phyloP scores from a whole-genome alignment of 371 early-diverging fungal species.

The Zychaea mexicana region DNA sequence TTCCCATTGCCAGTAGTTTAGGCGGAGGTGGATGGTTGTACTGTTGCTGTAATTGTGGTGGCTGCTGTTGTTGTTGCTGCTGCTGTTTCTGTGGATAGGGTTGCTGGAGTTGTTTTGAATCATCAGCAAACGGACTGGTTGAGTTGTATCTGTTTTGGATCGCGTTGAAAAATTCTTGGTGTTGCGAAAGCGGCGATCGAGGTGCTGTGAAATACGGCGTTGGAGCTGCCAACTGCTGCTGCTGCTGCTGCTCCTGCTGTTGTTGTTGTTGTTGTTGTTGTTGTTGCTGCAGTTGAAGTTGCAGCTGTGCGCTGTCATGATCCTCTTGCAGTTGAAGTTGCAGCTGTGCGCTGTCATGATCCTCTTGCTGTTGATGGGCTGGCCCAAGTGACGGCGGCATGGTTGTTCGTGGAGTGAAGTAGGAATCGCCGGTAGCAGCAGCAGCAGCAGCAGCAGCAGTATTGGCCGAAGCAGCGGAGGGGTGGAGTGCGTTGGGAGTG shows the following conservation, averaged over 20 bases:
- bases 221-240: not conserved
- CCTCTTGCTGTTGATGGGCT: not conserved
- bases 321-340: not conserved
- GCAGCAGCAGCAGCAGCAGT: not conserved
- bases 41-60: slow-evolving; percentile 1
- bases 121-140: slow-evolving; percentile 26
- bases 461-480: not conserved
- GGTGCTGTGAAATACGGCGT: slow-evolving; percentile 53
- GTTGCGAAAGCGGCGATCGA: slow-evolving; percentile 31
- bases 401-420: slow-evolving; percentile 6
- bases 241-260: not conserved
- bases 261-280: not conserved
- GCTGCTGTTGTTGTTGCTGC: not conserved
- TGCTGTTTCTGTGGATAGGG: not conserved
- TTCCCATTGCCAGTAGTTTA: slow-evolving; percentile 1
- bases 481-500: slow-evolving; percentile 13
- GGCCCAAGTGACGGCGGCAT: not conserved
- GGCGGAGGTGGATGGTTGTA: not conserved
- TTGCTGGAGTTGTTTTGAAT: slow-evolving; percentile 13
- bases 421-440: slow-evolving; percentile 5
- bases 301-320: too few species aligned
- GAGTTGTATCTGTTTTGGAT: slow-evolving; percentile 35
- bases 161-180: slow-evolving; percentile 55
- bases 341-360: too few species aligned
- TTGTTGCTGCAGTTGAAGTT: not conserved